Evolutionary conservation across 768 basidiomycete genomes (phyloP).

Genomic region (Russula ochroleuca): DNA sequence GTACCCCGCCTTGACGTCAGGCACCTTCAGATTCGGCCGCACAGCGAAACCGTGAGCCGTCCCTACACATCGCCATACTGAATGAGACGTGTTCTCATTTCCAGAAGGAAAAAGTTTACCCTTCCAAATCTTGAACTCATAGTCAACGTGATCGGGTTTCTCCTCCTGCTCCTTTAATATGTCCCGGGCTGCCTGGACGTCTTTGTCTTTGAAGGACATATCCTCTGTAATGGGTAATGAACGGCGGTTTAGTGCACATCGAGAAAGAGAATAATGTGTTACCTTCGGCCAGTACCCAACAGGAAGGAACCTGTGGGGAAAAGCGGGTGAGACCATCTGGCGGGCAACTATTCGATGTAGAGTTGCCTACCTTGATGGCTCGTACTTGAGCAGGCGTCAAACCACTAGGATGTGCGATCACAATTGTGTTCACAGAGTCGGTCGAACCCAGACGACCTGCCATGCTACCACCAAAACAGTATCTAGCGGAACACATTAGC

Average conservation of each 20-base stretch:
- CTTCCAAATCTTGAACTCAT: slow-evolving; percentile 38
- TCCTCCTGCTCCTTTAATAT: slow-evolving; percentile 34
- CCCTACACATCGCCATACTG: slow-evolving; percentile 33
- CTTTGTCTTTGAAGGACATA: slow-evolving; percentile 28
- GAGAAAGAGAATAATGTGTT: not conserved
- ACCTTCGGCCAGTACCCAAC: slow-evolving; percentile 42
- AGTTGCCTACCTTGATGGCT: slow-evolving; percentile 34
- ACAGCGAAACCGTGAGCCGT: slow-evolving; percentile 48
- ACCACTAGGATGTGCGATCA: slow-evolving; percentile 42
- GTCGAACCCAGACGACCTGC: slow-evolving; percentile 33
- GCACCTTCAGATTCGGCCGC: slow-evolving; percentile 42
- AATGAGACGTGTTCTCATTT: not conserved
- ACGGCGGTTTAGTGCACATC: not conserved
- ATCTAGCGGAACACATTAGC: slow-evolving; percentile 30
- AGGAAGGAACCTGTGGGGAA: slow-evolving; percentile 17
- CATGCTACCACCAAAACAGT: slow-evolving; percentile 39
- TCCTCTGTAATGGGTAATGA: slow-evolving; percentile 34
- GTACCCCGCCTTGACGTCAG: slow-evolving; percentile 43
- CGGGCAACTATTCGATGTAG: not conserved
- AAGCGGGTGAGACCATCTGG: slow-evolving; percentile 27
- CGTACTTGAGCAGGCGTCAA: slow-evolving; percentile 35
- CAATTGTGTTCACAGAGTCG: slow-evolving; percentile 37
- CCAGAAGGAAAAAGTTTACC: slow-evolving; percentile 28
- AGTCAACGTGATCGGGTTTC: slow-evolving; percentile 33
- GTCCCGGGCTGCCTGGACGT: slow-evolving; percentile 34